A percentile compares a stretch with the other conserved stretches of the same genome.
These are phyloP conservation scores for Zoysia japonica DNA, from an alignment of 176 grass and related monocot genomes.

Conservation along the genomic window DNA sequence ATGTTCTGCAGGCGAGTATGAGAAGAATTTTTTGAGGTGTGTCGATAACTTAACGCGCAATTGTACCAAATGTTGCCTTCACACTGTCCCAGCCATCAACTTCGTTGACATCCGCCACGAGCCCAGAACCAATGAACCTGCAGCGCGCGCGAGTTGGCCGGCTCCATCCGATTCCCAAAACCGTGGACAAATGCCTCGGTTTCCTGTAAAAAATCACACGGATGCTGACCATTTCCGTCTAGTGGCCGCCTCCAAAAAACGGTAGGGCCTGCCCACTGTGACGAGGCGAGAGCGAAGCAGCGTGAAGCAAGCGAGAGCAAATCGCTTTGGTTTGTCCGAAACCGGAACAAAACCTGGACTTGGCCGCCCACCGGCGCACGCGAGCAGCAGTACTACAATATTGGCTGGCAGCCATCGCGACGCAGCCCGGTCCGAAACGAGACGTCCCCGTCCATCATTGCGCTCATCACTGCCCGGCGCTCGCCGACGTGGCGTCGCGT, in stretches of 20 bases:
- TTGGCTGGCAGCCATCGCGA: too few relatives aligned
- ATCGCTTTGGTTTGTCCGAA: background rate
- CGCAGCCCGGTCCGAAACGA: background rate
- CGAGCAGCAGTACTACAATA: background rate
- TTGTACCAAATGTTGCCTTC: background rate
- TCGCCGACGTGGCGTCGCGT: background rate
- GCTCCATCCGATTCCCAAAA: background rate
- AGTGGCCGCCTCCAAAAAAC: background rate
- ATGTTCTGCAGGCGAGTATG: background rate
- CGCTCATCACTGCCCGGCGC: background rate
- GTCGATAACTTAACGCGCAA: background rate
- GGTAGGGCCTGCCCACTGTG: background rate
- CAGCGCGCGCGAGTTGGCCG: background rate
- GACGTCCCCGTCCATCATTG: background rate
- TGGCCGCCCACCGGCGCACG: background rate
- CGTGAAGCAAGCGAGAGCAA: background rate
- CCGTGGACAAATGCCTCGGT: conserved; percentile 1
- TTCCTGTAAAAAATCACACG: background rate
- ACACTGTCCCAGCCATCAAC: background rate
- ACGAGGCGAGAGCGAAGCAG: background rate
- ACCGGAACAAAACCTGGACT: background rate
- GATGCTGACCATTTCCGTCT: conserved; percentile 31
- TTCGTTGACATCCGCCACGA: background rate
- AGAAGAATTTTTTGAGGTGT: too few relatives aligned
- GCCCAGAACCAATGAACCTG: background rate